These are phyloP conservation scores for Mimosa bimucronata DNA, from an alignment of 306 rosid species.

Conservation along the genomic window DNA sequence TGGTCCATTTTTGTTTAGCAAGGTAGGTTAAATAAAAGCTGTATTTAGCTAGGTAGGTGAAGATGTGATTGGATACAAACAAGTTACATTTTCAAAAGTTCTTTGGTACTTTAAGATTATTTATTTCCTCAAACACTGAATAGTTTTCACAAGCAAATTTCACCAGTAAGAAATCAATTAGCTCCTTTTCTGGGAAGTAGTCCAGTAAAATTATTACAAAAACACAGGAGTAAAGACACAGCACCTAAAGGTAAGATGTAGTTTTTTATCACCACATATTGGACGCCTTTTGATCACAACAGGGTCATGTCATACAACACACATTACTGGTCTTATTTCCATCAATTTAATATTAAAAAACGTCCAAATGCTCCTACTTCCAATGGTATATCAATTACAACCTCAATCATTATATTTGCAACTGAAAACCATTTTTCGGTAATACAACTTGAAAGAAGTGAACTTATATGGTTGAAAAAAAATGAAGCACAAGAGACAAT, in stretches of 20 bases:
- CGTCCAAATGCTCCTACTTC: constrained; percentile 12
- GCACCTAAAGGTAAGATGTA: constrained; percentile 13
- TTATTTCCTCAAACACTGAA: constrained; percentile 10
- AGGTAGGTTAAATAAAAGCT: too few species aligned
- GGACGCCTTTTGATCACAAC: neutral
- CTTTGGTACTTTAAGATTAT: constrained; percentile 15
- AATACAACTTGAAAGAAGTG: neutral
- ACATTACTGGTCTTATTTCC: neutral
- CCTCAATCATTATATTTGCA: constrained; percentile 30
- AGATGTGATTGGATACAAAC: constrained; percentile 10
- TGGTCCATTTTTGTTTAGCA: constrained; percentile 6
- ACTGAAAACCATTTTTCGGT: neutral
- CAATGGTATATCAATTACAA: constrained; percentile 28
- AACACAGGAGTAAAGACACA: constrained; percentile 20
- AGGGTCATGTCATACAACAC: constrained; percentile 4
- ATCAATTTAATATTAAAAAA: constrained; percentile 13
- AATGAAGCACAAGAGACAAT: constrained; percentile 19
- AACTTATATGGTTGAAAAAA: constrained; percentile 3
- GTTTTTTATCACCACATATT: constrained; percentile 12
- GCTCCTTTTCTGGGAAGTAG: constrained; percentile 11
- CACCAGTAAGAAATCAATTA: constrained; percentile 21
- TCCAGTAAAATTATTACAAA: constrained; percentile 14
- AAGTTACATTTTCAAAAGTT: neutral
- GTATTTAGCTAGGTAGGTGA: constrained; percentile 5
- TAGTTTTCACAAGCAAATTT: neutral